Conservation (phyloP, 768 basidiomycete species). For the Russula sp. region DNA sequence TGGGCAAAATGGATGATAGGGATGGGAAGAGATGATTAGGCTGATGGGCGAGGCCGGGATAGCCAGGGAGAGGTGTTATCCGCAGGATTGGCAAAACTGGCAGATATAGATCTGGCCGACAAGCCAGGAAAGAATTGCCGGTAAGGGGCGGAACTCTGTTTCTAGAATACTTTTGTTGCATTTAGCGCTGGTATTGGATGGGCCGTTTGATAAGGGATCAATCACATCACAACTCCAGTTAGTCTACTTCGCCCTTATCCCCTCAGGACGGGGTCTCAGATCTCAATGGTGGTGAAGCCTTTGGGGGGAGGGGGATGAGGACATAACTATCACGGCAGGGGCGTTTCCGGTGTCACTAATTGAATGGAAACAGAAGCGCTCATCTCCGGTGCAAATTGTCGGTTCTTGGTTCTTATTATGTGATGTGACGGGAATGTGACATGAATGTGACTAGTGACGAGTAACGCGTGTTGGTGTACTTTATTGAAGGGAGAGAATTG, state of each 20-base stretch:
- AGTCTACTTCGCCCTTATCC: background rate
- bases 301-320: background rate
- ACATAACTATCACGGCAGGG: background rate
- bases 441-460: background rate
- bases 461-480: conserved; percentile 20
- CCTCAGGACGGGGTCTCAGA: background rate
- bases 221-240: background rate
- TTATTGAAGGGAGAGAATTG: conserved; percentile 17
- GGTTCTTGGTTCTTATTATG: background rate
- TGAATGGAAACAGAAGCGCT: conserved; percentile 4
- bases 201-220: conserved; percentile 17
- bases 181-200: conserved; percentile 4
- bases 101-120: conserved; percentile 7
- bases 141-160: conserved; percentile 7
- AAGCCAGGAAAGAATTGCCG: background rate
- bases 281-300: too few species aligned
- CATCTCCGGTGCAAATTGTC: background rate
- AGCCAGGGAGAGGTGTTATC: too few species aligned
- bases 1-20: background rate
- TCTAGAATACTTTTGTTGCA: conserved; percentile 10
- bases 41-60: background rate
- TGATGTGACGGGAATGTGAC: conserved; percentile 8
- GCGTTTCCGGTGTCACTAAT: background rate
- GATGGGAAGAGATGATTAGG: background rate
- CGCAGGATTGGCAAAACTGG: background rate